Evolutionary conservation across 208 protist genomes (phyloP).

Genomic region (Leishmania guyanensis): DNA sequence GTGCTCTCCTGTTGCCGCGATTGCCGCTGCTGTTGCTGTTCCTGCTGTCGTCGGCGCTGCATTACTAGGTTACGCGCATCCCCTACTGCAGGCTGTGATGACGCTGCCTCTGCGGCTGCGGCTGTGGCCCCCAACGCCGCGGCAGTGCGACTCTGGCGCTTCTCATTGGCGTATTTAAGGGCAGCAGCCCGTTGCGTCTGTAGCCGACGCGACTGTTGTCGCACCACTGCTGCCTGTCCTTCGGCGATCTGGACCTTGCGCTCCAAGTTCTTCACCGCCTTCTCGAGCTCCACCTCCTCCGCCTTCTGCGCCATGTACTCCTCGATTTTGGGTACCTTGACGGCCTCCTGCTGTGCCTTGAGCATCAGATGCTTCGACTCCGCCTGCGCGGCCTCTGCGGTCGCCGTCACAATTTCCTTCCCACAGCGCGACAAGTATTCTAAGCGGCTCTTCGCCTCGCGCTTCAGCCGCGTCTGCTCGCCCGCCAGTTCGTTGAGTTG

Average conservation of each 20-base stretch:
- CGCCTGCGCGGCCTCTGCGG: constrained; percentile 66
- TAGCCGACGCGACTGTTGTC: constrained; percentile 59
- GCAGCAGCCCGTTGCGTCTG: constrained; percentile 35
- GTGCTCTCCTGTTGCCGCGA: background rate
- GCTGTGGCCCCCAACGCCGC: background rate
- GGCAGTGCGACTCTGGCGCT: constrained; percentile 9
- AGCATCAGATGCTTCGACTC: constrained; percentile 76
- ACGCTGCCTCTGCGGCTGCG: constrained; percentile 1
- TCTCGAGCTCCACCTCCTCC: constrained; percentile 89
- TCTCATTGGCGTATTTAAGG: constrained; percentile 39
- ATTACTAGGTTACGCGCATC: constrained; percentile 12
- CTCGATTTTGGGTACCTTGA: constrained; percentile 93
- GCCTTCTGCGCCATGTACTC: constrained; percentile 95
- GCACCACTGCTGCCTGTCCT: constrained; percentile 65
- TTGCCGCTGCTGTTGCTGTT: background rate
- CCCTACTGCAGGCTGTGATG: constrained; percentile 14
- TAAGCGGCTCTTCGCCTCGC: constrained; percentile 82
- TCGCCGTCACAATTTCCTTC: constrained; percentile 67
- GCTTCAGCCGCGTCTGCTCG: constrained; percentile 84
- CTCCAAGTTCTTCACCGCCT: constrained; percentile 86
- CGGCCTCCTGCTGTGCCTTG: constrained; percentile 82
- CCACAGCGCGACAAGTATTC: constrained; percentile 74
- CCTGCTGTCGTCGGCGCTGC: constrained; percentile 14
- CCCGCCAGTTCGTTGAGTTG: constrained; percentile 80
- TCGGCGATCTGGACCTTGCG: constrained; percentile 94